A percentile compares a stretch with the other conserved stretches of the same genome.
These are phyloP conservation scores for Neofusicoccum ribis DNA, from an alignment of 2,329 filamentous ascomycete genomes.

Conservation along the genomic window DNA sequence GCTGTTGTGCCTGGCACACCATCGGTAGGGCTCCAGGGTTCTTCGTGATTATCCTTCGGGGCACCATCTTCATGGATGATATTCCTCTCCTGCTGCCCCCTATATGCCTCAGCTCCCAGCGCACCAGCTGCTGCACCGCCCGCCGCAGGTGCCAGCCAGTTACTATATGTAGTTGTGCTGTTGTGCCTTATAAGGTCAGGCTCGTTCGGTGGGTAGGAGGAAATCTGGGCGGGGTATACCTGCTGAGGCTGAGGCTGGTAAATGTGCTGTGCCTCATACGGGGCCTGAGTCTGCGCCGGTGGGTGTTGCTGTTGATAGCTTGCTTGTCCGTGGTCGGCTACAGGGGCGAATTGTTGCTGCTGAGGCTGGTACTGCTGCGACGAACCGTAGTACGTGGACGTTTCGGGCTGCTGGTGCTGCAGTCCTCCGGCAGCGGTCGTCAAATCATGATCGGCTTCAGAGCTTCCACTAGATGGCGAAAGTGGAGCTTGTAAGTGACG, in stretches of 20 bases:
- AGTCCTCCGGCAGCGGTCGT: conserved; percentile 60
- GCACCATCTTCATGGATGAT: conserved; percentile 22
- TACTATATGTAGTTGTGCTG: conserved; percentile 49
- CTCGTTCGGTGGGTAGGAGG: conserved; percentile 10
- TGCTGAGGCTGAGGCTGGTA: conserved; percentile 14
- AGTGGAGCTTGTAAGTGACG: conserved; percentile 78
- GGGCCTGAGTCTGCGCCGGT: conserved; percentile 21
- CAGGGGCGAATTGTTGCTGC: conserved; percentile 16
- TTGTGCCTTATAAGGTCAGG: conserved; percentile 31
- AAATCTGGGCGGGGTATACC: conserved; percentile 18
- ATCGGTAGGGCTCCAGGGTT: conserved; percentile 2
- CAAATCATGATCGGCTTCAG: conserved; percentile 62
- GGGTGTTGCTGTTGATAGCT: conserved; percentile 20
- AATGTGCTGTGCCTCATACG: conserved; percentile 20
- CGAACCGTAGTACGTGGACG: conserved; percentile 22
- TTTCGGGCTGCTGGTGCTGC: conserved; percentile 36
- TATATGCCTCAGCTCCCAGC: conserved; percentile 37
- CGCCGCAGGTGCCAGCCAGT: conserved; percentile 57
- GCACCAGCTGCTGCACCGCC: conserved; percentile 45
- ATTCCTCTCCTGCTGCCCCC: conserved; percentile 28
- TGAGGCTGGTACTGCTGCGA: neutral
- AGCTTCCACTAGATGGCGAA: conserved; percentile 81
- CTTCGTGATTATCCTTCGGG: neutral
- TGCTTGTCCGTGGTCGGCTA: conserved; percentile 21
- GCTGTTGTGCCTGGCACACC: neutral